phyloP scores from a whole-genome alignment of 306 rosid species.

The Prunus salicina region DNA sequence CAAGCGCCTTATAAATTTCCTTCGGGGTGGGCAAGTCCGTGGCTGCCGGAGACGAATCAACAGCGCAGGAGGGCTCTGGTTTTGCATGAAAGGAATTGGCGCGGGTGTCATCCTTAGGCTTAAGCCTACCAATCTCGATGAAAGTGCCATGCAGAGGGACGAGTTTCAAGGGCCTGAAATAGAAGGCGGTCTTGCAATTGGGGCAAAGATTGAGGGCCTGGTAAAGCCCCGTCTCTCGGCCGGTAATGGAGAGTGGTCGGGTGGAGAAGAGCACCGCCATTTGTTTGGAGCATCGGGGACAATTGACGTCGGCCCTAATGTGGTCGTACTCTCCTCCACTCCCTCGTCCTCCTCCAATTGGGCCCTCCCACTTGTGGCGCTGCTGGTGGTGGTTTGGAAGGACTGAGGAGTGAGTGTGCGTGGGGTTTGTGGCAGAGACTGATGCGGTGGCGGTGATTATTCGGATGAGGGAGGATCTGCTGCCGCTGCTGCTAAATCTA shows the following conservation, averaged over 20 bases:
- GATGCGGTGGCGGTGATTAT: background rate
- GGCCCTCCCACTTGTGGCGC: constrained; percentile 23
- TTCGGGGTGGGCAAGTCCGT: constrained; percentile 54
- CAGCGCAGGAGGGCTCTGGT: background rate
- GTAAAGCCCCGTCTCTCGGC: constrained; percentile 40
- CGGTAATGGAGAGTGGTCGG: constrained; percentile 59
- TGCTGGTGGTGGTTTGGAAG: background rate
- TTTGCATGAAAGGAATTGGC: constrained; percentile 14
- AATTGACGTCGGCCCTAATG: constrained; percentile 52
- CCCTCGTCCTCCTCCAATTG: background rate
- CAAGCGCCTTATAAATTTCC: constrained; percentile 43
- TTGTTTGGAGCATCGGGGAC: constrained; percentile 53
- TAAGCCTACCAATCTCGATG: constrained; percentile 57
- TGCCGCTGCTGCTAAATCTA: background rate
- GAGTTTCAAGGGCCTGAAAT: constrained; percentile 60
- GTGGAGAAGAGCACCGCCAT: constrained; percentile 66
- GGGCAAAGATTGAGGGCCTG: constrained; percentile 69
- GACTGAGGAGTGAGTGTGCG: background rate
- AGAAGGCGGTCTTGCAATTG: constrained; percentile 59
- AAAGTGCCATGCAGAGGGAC: constrained; percentile 60
- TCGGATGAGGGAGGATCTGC: background rate
- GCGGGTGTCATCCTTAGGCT: constrained; percentile 21
- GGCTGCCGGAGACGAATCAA: background rate
- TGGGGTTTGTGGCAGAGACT: background rate
- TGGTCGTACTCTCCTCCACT: constrained; percentile 37